Evolutionary conservation across 768 basidiomycete genomes (phyloP), one percentile per base, ranked within the genome.

Genomic region (Tricholoma hemisulphureum): DNA sequence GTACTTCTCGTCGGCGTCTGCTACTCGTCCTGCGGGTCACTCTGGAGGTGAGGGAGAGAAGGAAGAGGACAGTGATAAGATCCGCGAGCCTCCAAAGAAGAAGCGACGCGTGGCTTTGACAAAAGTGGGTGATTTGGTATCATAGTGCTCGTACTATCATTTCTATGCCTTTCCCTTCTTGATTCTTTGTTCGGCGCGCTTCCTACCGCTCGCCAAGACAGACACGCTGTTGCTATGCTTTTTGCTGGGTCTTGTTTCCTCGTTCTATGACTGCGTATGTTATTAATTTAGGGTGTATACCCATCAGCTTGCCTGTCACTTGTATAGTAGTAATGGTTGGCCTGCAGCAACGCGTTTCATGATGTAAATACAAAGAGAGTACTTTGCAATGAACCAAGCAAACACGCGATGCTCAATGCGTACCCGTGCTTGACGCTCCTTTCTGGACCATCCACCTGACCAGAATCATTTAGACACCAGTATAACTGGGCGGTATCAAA

Each of bases 81-180:
- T 55, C 11, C 68, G 75, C 58, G 86, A 84, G 58, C 91, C 88
- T 2, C 88, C 88, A 6, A 94, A 91, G 81, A 93, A 94, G 73
- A 93, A 91, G 72, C 80, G 91, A 56, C 80, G 91, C 21, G 84
- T 92, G n/a, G 88, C 83, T 32, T 76, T 93, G 64, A 91, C 87
- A 10, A 79, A 80, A 18, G 81, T 92, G 2, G 83, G 84, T 20
- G 89, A 88, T 71, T 61, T 86, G 64, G 75, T 74, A 24, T 55
- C 65, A n/a, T 75, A 63, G 49, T 34, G 21, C 5, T 41, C 9
- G 31, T 31, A 35, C 21, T 6, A 3, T 53, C 16, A 18, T 10
- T 24, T 43, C 29, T 14, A 9, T 21, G 34, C 7, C 8, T 9
- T 6, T 43, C 41, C 31, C n/a, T 26, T 54, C 9, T 18, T 28